Percentiles rank a stretch among this genome's conserved stretches.
Conservation (phyloP, 2,329 filamentous ascomycete genomes). For the Escovopsis sp. region DNA sequence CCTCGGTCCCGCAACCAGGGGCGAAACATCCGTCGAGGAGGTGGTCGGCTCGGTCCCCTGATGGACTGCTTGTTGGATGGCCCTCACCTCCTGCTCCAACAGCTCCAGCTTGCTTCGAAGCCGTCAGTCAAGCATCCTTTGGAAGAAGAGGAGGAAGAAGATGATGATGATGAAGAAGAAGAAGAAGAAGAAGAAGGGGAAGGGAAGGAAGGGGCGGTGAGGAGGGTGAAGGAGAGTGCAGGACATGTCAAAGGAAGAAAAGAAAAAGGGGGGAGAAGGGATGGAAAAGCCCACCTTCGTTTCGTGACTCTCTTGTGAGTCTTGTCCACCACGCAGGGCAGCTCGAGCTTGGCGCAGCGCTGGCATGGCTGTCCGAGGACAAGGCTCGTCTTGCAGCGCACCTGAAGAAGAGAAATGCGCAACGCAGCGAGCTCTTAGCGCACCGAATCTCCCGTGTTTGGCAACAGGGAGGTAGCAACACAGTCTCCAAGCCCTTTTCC, state of each 20-base stretch:
- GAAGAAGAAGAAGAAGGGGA: not conserved
- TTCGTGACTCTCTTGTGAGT: constrained; percentile 31
- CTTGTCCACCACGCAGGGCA: constrained; percentile 31
- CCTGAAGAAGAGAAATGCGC: constrained; percentile 10
- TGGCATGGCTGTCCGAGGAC: constrained; percentile 26
- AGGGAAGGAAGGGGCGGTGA: not conserved
- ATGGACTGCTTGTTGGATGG: constrained; percentile 36
- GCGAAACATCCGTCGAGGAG: constrained; percentile 9
- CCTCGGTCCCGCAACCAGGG: not conserved
- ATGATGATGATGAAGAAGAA: not conserved
- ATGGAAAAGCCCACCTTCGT: constrained; percentile 20
- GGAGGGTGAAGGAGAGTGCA: too few relatives aligned
- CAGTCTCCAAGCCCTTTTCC: too few relatives aligned
- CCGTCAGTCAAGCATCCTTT: not conserved
- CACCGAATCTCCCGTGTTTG: not conserved
- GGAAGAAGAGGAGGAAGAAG: not conserved
- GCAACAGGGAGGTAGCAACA: too few relatives aligned
- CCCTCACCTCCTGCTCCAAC: constrained; percentile 38
- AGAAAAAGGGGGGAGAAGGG: too few relatives aligned
- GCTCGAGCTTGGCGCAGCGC: constrained; percentile 28
- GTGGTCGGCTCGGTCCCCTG: constrained; percentile 10
- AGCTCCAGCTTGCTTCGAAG: constrained; percentile 36
- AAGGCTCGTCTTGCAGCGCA: constrained; percentile 28
- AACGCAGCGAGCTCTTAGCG: not conserved
- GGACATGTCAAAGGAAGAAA: too few relatives aligned